These are phyloP conservation scores for Microbotryum violaceum DNA, from an alignment of 1,284 basidiomycete genomes.

Conservation along the genomic window DNA sequence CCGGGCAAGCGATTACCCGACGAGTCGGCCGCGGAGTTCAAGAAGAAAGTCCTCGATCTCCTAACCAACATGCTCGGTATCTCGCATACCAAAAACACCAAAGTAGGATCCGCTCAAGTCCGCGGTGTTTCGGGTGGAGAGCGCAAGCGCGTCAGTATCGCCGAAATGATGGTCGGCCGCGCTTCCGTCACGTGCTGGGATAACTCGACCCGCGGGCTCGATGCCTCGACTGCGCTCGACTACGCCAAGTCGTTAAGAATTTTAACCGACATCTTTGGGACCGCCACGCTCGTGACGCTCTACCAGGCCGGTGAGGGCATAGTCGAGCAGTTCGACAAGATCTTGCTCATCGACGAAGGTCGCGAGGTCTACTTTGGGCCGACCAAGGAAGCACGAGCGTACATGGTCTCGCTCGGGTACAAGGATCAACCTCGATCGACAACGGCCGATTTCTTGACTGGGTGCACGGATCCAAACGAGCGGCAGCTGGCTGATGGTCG, in stretches of 20 bases:
- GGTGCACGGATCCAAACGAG: constrained; percentile 68
- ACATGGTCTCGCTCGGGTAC: constrained; percentile 53
- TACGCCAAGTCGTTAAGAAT: constrained; percentile 52
- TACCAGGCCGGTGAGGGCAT: constrained; percentile 59
- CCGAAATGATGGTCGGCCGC: constrained; percentile 45
- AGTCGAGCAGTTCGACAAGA: constrained; percentile 65
- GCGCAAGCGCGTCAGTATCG: constrained; percentile 54
- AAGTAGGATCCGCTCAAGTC: constrained; percentile 43
- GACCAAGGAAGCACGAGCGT: constrained; percentile 62
- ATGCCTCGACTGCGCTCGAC: constrained; percentile 48
- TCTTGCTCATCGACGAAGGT: constrained; percentile 68
- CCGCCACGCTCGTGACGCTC: constrained; percentile 41
- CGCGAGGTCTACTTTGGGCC: constrained; percentile 78
- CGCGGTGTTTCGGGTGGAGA: constrained; percentile 40
- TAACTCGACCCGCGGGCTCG: constrained; percentile 68
- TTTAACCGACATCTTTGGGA: constrained; percentile 49
- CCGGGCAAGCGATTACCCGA: constrained; percentile 50
- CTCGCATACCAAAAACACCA: constrained; percentile 53
- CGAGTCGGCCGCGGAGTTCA: constrained; percentile 46
- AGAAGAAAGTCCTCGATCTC: constrained; percentile 48
- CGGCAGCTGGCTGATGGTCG: constrained; percentile 69
- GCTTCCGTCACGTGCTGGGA: constrained; percentile 46
- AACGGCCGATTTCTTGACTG: constrained; percentile 70
- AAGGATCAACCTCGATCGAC: constrained; percentile 56
- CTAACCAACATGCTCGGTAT: constrained; percentile 56